Percentiles rank a stretch among this genome's conserved stretches.
phyloP scores from a whole-genome alignment of 2,329 filamentous ascomycete genomes.

The Anthostomella pinea region DNA sequence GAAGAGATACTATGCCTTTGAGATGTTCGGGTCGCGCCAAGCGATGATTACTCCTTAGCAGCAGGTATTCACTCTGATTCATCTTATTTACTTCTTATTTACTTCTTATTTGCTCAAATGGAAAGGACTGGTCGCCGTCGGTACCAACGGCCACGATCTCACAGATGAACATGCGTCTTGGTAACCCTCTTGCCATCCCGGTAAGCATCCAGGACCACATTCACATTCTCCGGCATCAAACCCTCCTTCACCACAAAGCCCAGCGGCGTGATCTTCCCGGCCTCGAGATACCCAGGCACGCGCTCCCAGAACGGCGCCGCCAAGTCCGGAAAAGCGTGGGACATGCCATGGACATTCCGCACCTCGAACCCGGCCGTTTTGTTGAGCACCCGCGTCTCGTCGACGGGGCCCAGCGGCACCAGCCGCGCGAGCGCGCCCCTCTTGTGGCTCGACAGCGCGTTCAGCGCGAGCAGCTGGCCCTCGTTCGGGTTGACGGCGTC shows the following conservation, averaged over 20 bases:
- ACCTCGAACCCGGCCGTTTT: slow-evolving; percentile 35
- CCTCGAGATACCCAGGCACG: slow-evolving; percentile 28
- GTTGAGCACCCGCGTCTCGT: slow-evolving; percentile 26
- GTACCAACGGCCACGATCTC: no score
- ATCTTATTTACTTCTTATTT: no score
- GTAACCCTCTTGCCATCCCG: slow-evolving; percentile 30
- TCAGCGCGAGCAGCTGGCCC: slow-evolving; percentile 30
- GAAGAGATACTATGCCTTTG: no score
- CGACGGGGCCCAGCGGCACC: slow-evolving; percentile 20
- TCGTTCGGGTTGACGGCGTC: slow-evolving; percentile 31
- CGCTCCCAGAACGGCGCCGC: slow-evolving; percentile 31
- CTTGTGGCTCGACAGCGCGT: slow-evolving; percentile 34
- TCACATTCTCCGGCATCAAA: slow-evolving; percentile 32
- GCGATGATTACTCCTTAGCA: no score
- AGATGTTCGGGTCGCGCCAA: no score
- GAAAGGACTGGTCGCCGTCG: no score
- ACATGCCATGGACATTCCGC: slow-evolving; percentile 25
- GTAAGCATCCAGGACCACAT: slow-evolving; percentile 38
- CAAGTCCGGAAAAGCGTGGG: slow-evolving; percentile 28
- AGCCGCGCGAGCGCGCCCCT: slow-evolving; percentile 33
- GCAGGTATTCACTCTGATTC: no score
- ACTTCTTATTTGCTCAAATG: no score
- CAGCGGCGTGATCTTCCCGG: slow-evolving; percentile 30
- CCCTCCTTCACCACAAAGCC: slow-evolving; percentile 32
- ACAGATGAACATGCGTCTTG: slow-evolving; percentile 19